Conservation (phyloP, 306 rosid species). For the Spatholobus suberectus region DNA sequence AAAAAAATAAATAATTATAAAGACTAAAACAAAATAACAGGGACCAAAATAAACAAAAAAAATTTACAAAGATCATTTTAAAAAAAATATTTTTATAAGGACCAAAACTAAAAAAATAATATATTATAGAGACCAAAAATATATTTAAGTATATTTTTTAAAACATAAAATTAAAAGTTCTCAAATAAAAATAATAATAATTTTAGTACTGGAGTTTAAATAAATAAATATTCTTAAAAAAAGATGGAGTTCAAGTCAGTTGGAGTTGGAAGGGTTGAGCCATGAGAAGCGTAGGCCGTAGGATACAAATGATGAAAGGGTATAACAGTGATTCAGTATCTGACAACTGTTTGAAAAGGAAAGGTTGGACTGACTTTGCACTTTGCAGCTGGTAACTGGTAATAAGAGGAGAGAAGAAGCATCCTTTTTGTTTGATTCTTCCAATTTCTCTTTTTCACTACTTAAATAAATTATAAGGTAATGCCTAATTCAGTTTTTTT, state of each 20-base stretch:
- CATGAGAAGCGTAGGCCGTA: not conserved
- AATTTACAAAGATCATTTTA: too few relatives aligned
- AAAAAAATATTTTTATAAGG: too few relatives aligned
- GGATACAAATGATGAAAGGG: not conserved
- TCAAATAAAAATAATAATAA: not conserved
- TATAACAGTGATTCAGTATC: not conserved
- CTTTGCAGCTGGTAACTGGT: slow-evolving; percentile 18
- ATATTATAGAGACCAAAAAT: too few relatives aligned
- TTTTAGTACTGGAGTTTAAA: not conserved
- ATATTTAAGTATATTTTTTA: too few relatives aligned
- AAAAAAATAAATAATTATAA: too few relatives aligned
- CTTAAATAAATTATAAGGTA: not conserved
- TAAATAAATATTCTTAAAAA: not conserved
- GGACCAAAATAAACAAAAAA: too few relatives aligned
- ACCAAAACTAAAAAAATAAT: too few relatives aligned
- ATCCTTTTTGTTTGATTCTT: not conserved
- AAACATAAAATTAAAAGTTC: not conserved
- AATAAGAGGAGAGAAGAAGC: not conserved
- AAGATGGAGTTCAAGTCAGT: not conserved
- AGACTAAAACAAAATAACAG: too few relatives aligned
- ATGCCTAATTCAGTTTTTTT: not conserved
- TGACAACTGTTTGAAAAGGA: slow-evolving; percentile 39
- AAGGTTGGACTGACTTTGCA: slow-evolving; percentile 25
- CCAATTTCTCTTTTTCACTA: not conserved
- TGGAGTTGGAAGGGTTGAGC: not conserved